Evolutionary conservation across 805 yeast species (phyloP).

Genomic region (Candida tallmaniae): DNA sequence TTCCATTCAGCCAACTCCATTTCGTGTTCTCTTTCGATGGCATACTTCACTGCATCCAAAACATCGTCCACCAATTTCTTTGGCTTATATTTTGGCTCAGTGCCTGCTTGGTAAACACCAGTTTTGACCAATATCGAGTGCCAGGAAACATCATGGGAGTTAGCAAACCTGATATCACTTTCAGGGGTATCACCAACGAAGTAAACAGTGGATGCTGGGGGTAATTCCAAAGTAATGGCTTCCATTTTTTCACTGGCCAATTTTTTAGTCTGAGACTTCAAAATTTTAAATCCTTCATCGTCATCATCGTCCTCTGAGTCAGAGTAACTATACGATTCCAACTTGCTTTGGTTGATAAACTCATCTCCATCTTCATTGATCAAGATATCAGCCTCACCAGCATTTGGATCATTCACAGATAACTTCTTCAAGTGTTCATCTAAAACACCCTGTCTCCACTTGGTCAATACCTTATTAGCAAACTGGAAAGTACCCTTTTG

Average conservation of each 20-base stretch:
- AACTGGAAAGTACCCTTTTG: conserved; percentile 81
- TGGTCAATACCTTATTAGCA: conserved; percentile 70
- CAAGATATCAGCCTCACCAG: conserved; percentile 38
- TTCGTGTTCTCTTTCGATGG: conserved; percentile 75
- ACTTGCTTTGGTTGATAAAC: conserved; percentile 38
- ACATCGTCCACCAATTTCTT: conserved; percentile 70
- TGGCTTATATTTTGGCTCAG: conserved; percentile 74
- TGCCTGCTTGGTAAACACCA: conserved; percentile 80
- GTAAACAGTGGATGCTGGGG: conserved; percentile 82
- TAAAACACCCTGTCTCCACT: conserved; percentile 75
- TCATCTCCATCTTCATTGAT: conserved; percentile 43
- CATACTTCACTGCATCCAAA: conserved; percentile 76
- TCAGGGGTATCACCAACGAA: conserved; percentile 91
- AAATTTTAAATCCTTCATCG: conserved; percentile 8
- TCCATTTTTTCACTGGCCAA: conserved; percentile 37
- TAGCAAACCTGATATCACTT: conserved; percentile 82
- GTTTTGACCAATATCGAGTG: conserved; percentile 80
- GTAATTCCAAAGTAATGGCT: conserved; percentile 51
- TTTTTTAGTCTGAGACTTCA: conserved; percentile 9
- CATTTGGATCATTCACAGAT: conserved; percentile 40
- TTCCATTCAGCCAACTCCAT: conserved; percentile 76
- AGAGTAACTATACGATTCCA: conserved; percentile 30
- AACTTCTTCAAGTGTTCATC: conserved; percentile 65
- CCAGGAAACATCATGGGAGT: conserved; percentile 83
- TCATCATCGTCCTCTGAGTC: conserved; percentile 25